Evolutionary conservation across 345 rosid genomes (phyloP).

Genomic region (Lepidium aucheri): DNA sequence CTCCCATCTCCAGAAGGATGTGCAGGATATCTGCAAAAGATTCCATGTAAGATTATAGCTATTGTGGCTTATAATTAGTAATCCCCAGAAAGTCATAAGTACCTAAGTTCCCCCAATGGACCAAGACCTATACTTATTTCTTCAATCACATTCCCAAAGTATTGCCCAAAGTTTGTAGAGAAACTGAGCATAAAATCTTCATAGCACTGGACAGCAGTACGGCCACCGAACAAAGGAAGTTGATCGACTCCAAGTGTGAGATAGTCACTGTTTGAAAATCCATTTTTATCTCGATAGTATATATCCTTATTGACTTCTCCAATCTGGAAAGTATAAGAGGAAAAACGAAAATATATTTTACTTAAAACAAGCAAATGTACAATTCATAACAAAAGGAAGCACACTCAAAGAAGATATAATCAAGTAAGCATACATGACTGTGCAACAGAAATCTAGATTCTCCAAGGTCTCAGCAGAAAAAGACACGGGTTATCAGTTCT

Average conservation of each 20-base stretch:
- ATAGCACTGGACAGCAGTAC: constrained; percentile 64
- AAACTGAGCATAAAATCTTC: constrained; percentile 56
- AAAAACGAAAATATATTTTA: not conserved
- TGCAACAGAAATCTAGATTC: not conserved
- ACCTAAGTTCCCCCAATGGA: constrained; percentile 66
- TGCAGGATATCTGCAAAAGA: constrained; percentile 50
- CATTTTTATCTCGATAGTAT: constrained; percentile 48
- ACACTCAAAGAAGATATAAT: not conserved
- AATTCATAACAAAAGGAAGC: not conserved
- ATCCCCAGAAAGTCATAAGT: constrained; percentile 15
- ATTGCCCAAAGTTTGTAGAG: constrained; percentile 38
- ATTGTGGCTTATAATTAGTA: not conserved
- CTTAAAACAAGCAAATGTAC: not conserved
- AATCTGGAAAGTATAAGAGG: constrained; percentile 32
- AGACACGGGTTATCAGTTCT: not conserved
- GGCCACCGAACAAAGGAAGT: constrained; percentile 48
- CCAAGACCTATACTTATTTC: constrained; percentile 68
- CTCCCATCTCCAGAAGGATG: constrained; percentile 61
- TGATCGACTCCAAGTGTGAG: constrained; percentile 65
- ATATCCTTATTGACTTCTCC: constrained; percentile 51
- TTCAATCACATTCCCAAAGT: constrained; percentile 50
- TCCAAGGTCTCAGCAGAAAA: not conserved
- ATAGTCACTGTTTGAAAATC: constrained; percentile 53
- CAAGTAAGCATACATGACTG: not conserved
- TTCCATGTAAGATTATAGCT: constrained; percentile 5